Evolutionary conservation across 768 basidiomycete genomes (phyloP), one percentile per base, ranked within the genome.

Genomic region (Lactifluus volemus): DNA sequence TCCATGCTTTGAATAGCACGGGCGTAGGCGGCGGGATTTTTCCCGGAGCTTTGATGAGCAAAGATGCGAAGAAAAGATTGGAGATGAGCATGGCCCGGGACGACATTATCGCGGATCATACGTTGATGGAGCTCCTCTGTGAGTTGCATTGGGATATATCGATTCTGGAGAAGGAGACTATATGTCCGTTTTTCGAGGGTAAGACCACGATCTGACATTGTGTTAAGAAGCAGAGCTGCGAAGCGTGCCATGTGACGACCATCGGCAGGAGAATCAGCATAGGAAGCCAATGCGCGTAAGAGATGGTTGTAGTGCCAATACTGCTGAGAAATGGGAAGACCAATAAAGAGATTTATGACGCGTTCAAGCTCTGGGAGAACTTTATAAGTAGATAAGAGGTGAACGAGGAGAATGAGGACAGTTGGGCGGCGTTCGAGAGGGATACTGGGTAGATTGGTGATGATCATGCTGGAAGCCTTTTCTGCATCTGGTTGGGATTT

Each of bases 11-110:
- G 72, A 52, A 84, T 77, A 6, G 75, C 70, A 1, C 72, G 69
- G 15, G 74, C 71, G 53, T 80, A 82, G 41, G 72, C 44, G 10
- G 71, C 63, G 1, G 78, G 77, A 9, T 78, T 68, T 50, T 78
- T 72, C 5, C 79, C 76, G 1, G 70, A 72, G 0, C 80, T 78
- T 21, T 77, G 59, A n/a, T 74, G 74, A 0, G 80, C 71, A 49
- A 78, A 81, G 17, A 81, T 68, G 12, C 78, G 76, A 2, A 84
- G 73, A 54, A 78, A 78, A 0, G 75, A 70, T 55, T 83, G 80
- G 3, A 83, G 74, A 49, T 83, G 80, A 5, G 68, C 65, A 2
- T 71, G 71, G 0, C 71, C 73, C 4, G 80, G 80, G 0, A 75
- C 70, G 38, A 74, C 59, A 3, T 74, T 73, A 48, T 79, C 74